Evolutionary conservation across 2,329 filamentous ascomycete genomes (phyloP), one percentile per base, ranked within the genome.

Genomic region (Didymella segeticola): DNA sequence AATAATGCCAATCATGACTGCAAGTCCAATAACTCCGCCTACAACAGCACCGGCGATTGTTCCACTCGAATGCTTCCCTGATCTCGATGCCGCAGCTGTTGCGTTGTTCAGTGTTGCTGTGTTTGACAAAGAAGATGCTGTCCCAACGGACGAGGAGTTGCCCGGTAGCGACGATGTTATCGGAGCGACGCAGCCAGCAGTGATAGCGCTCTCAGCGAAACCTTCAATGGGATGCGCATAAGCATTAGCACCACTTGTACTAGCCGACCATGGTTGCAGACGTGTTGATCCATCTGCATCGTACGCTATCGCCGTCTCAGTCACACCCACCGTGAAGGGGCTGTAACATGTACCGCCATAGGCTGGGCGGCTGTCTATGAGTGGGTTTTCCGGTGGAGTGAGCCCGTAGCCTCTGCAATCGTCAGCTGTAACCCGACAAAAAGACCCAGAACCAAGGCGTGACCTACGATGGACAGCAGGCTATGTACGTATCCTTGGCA

Each of bases 391-490:
- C 14, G 53, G 38, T 11, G 43, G 41, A 8, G 23, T 26, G 22
- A 52, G 52, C 17, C 37, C 45, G 47, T 56, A 56, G 14, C 43
- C 47, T n/a, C n/a, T n/a, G n/a, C n/a, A n/a, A n/a, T n/a, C n/a
- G n/a, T n/a, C n/a, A n/a, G n/a, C n/a, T n/a, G n/a, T n/a, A n/a
- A n/a, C n/a, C n/a, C n/a, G n/a, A n/a, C n/a, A n/a, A n/a, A n/a
- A n/a, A n/a, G n/a, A n/a, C n/a, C n/a, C n/a, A n/a, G n/a, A n/a
- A n/a, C n/a, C n/a, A n/a, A n/a, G n/a, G n/a, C n/a, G n/a, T n/a
- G n/a, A n/a, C n/a, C n/a, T n/a, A n/a, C 2, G 41, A 57, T 8
- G 64, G 66, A 58, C 68, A 71, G 47, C 67, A 71, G 4, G 63
- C 68, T 17, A 65, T 47, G 42, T 71, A 71, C 19, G 64, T 64